Evolutionary conservation across 2,329 filamentous ascomycete species (phyloP).

Genomic region (Penicillium sp.): DNA sequence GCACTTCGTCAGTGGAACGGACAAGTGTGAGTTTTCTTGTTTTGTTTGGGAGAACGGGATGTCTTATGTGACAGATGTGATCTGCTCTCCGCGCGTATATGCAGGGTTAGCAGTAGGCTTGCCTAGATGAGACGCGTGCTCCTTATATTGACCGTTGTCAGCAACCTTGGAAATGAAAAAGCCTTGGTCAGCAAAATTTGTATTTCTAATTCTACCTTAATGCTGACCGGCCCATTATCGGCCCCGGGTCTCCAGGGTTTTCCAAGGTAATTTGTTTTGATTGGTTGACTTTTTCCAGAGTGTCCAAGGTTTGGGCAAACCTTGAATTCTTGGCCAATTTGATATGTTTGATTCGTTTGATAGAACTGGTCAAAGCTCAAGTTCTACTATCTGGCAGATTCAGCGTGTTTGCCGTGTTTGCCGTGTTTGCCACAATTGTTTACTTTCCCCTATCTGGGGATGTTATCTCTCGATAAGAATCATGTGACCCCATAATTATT

Average conservation of each 20-base stretch:
- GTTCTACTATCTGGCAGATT: background rate
- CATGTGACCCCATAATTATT: slow-evolving; percentile 21
- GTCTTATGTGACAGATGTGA: slow-evolving; percentile 5
- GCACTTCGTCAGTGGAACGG: background rate
- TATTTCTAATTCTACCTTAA: background rate
- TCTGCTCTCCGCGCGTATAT: background rate
- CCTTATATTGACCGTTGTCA: background rate
- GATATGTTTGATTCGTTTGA: background rate
- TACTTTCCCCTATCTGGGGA: background rate
- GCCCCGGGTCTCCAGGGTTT: background rate
- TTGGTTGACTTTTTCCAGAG: background rate
- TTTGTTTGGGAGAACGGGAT: background rate
- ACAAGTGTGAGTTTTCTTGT: background rate
- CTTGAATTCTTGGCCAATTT: background rate
- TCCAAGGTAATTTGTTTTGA: background rate
- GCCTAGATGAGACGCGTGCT: background rate
- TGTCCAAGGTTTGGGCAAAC: background rate
- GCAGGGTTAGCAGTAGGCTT: background rate
- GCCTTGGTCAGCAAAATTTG: background rate
- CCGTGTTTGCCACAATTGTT: slow-evolving; percentile 2
- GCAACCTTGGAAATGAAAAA: too few relatives aligned
- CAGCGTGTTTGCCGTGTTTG: background rate
- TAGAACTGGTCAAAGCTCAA: too few relatives aligned
- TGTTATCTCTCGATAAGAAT: slow-evolving; percentile 19
- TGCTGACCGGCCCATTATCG: background rate